Conservation (phyloP, 2,329 filamentous ascomycete genomes). For the Alternaria alternata region DNA sequence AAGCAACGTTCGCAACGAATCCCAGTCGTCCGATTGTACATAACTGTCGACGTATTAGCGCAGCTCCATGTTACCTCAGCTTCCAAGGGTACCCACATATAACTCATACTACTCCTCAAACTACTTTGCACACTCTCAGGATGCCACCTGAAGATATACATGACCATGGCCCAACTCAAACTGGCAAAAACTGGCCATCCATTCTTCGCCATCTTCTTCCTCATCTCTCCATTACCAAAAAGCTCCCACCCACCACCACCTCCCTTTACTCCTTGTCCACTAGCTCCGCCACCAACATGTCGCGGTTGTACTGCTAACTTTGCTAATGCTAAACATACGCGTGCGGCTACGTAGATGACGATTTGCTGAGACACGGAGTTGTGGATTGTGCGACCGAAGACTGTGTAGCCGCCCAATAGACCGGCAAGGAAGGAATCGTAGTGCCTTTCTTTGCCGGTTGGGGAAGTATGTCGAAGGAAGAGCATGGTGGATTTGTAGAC, state of each 20-base stretch:
- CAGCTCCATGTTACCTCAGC: not conserved
- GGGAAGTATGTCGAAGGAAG: constrained; percentile 67
- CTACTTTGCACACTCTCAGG: constrained; percentile 91
- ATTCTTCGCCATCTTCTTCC: constrained; percentile 59
- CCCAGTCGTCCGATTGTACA: constrained; percentile 87
- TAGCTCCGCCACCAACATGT: constrained; percentile 44
- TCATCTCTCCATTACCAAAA: constrained; percentile 48
- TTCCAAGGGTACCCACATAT: constrained; percentile 73
- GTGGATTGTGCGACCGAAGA: constrained; percentile 83
- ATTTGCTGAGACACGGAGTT: constrained; percentile 94
- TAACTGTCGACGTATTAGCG: constrained; percentile 59
- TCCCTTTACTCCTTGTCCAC: constrained; percentile 16
- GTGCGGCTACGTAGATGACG: constrained; percentile 95
- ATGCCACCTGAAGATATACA: constrained; percentile 94
- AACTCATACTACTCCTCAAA: constrained; percentile 93
- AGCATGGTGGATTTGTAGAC: constrained; percentile 89
- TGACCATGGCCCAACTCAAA: constrained; percentile 89
- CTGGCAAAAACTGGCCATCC: constrained; percentile 94
- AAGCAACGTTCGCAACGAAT: constrained; percentile 81
- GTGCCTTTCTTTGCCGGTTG: constrained; percentile 66
- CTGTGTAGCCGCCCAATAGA: constrained; percentile 86
- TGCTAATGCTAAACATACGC: constrained; percentile 84
- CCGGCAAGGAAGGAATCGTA: constrained; percentile 89
- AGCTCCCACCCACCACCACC: constrained; percentile 52
- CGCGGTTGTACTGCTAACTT: constrained; percentile 77